Base-by-base conservation (phyloP, 257 asterid genomes). In the Plantago elongata region DNA sequence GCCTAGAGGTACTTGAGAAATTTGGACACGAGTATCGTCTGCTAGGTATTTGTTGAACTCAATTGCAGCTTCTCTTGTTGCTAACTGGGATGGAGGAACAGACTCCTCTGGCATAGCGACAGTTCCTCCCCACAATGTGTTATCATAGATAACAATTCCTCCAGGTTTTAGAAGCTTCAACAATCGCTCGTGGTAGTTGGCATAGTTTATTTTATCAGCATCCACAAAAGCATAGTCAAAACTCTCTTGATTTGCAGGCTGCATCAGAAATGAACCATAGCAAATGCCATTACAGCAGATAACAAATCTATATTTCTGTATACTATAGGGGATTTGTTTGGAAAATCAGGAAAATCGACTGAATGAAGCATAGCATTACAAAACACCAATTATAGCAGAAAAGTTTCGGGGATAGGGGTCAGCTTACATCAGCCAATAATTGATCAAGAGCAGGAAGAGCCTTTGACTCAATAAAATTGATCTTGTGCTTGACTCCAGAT, bases 161-260 rank as follows among this genome's bases (percentile, higher is more conserved):
- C 88, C 88, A 11, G 76, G 70, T 55, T 62, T 83, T 75, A 86
- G 3, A 47, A 83, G 59, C 52, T 74, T 60, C 75, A 83, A 6
- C 44, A 83, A 4, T 63, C 68, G 79, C 58, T 83, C 84, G 5
- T 85, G 94, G 58, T 83, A 85, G 1, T 75, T 75, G 4, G 58
- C 56, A 9, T 75, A 81, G 22, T 58, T 75, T 0, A 0, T 17
- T 56, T 81, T 86, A 56, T 83, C 88, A 11, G 83, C 90, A 3
- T 85, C 90, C 2, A 85, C 90, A 45, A 60, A 83, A 2, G 84
- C 95, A 63, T 75, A 85, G 65, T 79, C 90, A 9, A 69, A 77
- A 45, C 69, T 63, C 58, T 18, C 77, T 40, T 67, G 50, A 11
- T 70, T 77, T 54, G 18, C 62, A 9, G 54, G 68, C 82, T 77